Evolutionary conservation across 495 filamentous ascomycete genomes (phyloP).

Genomic region (Daldinia vernicosa): DNA sequence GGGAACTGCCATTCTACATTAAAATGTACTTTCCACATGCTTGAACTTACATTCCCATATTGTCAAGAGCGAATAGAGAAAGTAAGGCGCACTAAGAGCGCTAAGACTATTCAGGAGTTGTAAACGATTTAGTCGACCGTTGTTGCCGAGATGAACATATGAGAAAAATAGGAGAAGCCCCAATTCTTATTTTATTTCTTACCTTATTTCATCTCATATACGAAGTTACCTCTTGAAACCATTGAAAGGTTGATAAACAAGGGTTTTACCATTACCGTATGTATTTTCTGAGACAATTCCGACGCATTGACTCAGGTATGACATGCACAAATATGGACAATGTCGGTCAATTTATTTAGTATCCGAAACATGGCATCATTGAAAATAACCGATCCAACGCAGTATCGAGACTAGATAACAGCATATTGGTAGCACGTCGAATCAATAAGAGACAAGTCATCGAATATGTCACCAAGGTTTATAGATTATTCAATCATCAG

Average conservation of each 20-base stretch:
- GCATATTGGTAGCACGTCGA: neutral
- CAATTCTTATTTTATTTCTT: conserved; percentile 4
- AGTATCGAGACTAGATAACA: neutral
- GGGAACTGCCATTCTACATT: conserved; percentile 1
- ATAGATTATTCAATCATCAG: neutral
- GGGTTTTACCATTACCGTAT: neutral
- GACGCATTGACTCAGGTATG: neutral
- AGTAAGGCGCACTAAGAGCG: neutral
- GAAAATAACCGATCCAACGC: neutral
- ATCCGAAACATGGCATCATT: neutral
- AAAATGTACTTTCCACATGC: neutral
- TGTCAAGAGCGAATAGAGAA: neutral
- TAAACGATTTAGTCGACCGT: neutral
- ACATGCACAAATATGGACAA: neutral
- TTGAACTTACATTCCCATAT: conserved; percentile 5
- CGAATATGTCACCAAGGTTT: no score
- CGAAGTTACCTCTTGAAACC: neutral
- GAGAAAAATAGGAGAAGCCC: conserved; percentile 1
- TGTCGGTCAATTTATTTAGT: neutral
- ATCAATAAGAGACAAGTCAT: neutral
- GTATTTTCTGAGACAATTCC: neutral
- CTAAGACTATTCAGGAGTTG: neutral
- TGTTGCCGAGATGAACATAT: neutral
- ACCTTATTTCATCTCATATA: neutral
- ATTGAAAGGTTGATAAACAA: neutral